phyloP scores from a whole-genome alignment of 2,329 filamentous ascomycete species.

The Lachnellula cervina region DNA sequence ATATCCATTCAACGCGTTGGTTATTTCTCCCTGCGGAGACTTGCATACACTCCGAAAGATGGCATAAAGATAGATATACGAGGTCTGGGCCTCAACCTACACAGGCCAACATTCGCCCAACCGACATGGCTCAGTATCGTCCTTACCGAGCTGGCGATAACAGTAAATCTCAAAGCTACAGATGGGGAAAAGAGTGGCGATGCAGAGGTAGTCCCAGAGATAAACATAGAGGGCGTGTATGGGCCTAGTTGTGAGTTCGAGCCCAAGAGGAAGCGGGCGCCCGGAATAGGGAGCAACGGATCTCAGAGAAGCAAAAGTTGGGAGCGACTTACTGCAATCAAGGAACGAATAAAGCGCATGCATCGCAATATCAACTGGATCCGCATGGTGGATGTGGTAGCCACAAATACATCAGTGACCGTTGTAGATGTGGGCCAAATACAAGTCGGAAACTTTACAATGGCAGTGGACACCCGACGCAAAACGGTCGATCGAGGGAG shows the following conservation, averaged over 20 bases:
- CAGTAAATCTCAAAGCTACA: conserved; percentile 68
- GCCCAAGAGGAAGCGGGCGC: conserved; percentile 17
- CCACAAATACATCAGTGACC: conserved; percentile 71
- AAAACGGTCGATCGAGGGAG: conserved; percentile 89
- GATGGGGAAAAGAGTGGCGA: conserved; percentile 38
- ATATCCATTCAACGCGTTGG: conserved; percentile 94
- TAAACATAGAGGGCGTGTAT: conserved; percentile 21
- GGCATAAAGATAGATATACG: conserved; percentile 86
- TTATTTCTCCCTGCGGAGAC: conserved; percentile 83
- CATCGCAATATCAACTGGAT: conserved; percentile 87
- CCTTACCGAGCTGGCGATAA: conserved; percentile 78
- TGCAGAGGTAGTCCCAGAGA: conserved; percentile 7
- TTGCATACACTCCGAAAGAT: conserved; percentile 85
- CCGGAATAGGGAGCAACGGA: conserved; percentile 25
- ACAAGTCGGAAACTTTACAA: conserved; percentile 76
- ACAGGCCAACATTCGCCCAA: conserved; percentile 93
- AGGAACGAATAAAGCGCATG: conserved; percentile 80
- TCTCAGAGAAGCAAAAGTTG: conserved; percentile 65
- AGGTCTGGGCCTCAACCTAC: conserved; percentile 79
- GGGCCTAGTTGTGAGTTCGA: conserved; percentile 17
- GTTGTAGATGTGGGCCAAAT: conserved; percentile 78
- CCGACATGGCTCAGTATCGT: conserved; percentile 95
- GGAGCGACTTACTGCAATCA: conserved; percentile 70
- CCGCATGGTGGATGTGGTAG: conserved; percentile 81
- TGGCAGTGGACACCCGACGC: conserved; percentile 84